Evolutionary conservation across 2,329 filamentous ascomycete species (phyloP), one percentile per base, ranked within the genome.

Genomic region (Colletotrichum navitas): DNA sequence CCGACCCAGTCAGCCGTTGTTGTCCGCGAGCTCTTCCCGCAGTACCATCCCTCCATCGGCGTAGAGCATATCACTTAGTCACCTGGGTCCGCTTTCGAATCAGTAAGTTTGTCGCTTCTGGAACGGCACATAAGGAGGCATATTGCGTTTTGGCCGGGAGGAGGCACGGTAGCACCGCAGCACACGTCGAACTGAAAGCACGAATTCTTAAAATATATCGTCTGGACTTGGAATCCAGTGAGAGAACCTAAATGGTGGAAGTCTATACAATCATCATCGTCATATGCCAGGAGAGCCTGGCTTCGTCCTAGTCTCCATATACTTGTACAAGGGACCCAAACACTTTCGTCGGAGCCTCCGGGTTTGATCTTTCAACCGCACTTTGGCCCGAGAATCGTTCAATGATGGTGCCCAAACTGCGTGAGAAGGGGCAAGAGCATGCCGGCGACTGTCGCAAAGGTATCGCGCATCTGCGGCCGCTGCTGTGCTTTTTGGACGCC

Each of bases 371-470:
- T 52, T 24, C 32, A 58, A 39, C 14, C 36, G 6, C 24, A 21
- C 26, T 16, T 45, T 24, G 24, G 21, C 12, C 39, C 16, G 34
- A n/a, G n/a, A 16, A 32, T 24, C 43, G 16, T 11, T 71, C 47
- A 88, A 78, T 94, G 91, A 77, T 92, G 90, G 79, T 95, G 93
- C 3, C 93, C 93, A 74, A 94, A 89, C 76, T 94, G 93, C 26
- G 93, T 94, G 52, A 95, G 81, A 51, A 95, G 85, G 18, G 93
- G 93, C 65, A 96, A 80, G 65, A 95, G 80, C 92, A 96, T 95
- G 73, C 93, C 93, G 34, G 86, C 86, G 18, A 94, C 88, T 3
- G 92, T 93, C 16, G 90, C 90, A 64, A 94, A 77, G 0, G 91
- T 93, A 77, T 94, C 91, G 61, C 91, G 85, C 85, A 92, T 86